These are phyloP conservation scores for Sporothrix pseudoabietina DNA, from an alignment of 2,329 filamentous ascomycete species.

Conservation along the genomic window DNA sequence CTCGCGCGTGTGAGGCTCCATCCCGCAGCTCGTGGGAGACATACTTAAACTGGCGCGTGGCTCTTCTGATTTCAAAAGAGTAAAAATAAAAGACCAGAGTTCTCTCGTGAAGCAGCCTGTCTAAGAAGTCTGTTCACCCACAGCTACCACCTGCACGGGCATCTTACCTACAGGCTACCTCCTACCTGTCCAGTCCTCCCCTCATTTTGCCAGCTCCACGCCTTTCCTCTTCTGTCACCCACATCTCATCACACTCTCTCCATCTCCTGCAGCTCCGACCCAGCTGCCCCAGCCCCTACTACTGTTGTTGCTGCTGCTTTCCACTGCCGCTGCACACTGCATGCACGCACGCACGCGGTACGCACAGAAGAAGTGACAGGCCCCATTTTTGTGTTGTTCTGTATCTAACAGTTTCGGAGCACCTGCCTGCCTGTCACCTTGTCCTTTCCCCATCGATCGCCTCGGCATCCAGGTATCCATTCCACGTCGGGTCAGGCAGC, in stretches of 20 bases:
- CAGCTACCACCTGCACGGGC: neutral
- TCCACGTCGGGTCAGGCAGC: neutral
- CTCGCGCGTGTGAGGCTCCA: neutral
- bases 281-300: constrained; percentile 7
- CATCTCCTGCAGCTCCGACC: constrained; percentile 15
- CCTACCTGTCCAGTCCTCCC: neutral
- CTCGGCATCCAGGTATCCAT: constrained; percentile 21
- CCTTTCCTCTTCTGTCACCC: constrained; percentile 3
- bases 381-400: neutral
- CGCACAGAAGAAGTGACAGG: constrained; percentile 13
- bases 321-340: constrained; percentile 25
- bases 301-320: neutral
- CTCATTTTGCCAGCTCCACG: neutral
- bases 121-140: neutral
- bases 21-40: neutral
- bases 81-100: neutral
- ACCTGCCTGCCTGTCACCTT: neutral
- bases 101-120: no score
- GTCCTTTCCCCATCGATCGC: neutral
- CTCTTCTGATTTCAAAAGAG: neutral
- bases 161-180: neutral
- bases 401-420: neutral
- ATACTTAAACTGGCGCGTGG: neutral
- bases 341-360: constrained; percentile 12
- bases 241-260: constrained; percentile 4